Percentiles rank a stretch among this genome's conserved stretches.
Evolutionary conservation across 345 rosid genomes (phyloP).

Genomic region (Euphorbia lathyris): DNA sequence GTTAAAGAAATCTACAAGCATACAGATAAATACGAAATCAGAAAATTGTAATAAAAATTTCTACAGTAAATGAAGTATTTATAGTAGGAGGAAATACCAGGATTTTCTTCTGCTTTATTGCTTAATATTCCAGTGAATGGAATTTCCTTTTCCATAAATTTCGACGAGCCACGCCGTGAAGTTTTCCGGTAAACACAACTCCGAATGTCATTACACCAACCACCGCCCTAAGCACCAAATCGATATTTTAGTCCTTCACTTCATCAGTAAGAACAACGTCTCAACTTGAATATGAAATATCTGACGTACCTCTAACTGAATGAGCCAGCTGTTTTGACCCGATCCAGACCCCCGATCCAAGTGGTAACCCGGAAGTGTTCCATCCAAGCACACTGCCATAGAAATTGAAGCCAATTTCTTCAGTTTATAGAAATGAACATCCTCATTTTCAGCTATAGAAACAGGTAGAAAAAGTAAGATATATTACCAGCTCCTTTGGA

Average conservation of each 20-base stretch:
- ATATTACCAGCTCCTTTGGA: constrained; percentile 78
- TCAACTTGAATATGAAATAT: neutral
- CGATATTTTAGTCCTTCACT: neutral
- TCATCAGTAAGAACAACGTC: too few relatives aligned
- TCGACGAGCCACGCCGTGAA: constrained; percentile 33
- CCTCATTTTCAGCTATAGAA: neutral
- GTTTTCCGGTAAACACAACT: constrained; percentile 28
- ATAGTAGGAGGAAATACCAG: constrained; percentile 18
- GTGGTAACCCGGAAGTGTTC: constrained; percentile 33
- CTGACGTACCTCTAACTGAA: constrained; percentile 29
- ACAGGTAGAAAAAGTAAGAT: neutral
- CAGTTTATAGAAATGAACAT: neutral
- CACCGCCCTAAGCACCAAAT: constrained; percentile 23
- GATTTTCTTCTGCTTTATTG: constrained; percentile 26
- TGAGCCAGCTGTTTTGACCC: constrained; percentile 31
- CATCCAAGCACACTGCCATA: constrained; percentile 30
- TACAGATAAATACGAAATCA: neutral
- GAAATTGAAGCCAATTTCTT: neutral
- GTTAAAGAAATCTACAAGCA: constrained; percentile 26
- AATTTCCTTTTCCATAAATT: constrained; percentile 25
- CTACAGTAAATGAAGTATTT: neutral
- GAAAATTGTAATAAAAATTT: neutral
- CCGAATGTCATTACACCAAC: constrained; percentile 30
- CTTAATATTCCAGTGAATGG: constrained; percentile 34
- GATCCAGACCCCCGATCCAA: constrained; percentile 31